Evolutionary conservation across 2,329 filamentous ascomycete genomes (phyloP), one percentile per base, ranked within the genome.

Genomic region (Xylaria sp.): DNA sequence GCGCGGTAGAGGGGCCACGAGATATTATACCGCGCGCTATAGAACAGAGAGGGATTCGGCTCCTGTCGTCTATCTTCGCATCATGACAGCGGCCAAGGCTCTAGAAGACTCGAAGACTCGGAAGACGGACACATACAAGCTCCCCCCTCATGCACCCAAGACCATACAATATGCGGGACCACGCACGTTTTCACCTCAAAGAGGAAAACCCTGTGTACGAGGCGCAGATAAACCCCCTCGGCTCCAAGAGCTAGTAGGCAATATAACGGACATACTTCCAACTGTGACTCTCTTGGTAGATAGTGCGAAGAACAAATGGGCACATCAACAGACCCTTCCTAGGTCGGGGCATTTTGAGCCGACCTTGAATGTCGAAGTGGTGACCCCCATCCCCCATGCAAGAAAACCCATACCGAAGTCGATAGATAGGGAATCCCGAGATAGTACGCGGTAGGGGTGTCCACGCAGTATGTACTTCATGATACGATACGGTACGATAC

Each of bases 181-280:
- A n/a, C 19, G 31, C 49, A 29, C 10, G 35, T 8, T 10, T 15
- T 47, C 41, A 5, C 27, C 48, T 48, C 15, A 33, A 53, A 48
- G 15, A 52, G 48, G 33, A 21, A 47, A 53, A 47, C 29, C 41
- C 44, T 13, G 25, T 11, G 48, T 44, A 47, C 40, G 13, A 46
- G 13, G 27, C 10, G 17, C 3, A 27, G 41, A 21, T 2, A 25
- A 9, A 5, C 40, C n/a, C 6, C 31, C 19, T 38, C 7, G 31
- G n/a, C 31, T 23, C 46, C 25, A 19, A 27, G 47, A 23, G 38
- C 38, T 44, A 57, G 38, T 49, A 3, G 40, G n/a, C 47, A 54
- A 59, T 59, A 59, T 59, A 44, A 23, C 48, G 55, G 48, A 58
- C 31, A 58, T 58, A 4, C 25, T 53, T 40, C 55, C 55, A 10